Percentiles rank a stretch among this genome's conserved stretches.
phyloP scores from a whole-genome alignment of 257 asterid species.

The Oldenlandia corymbosa region DNA sequence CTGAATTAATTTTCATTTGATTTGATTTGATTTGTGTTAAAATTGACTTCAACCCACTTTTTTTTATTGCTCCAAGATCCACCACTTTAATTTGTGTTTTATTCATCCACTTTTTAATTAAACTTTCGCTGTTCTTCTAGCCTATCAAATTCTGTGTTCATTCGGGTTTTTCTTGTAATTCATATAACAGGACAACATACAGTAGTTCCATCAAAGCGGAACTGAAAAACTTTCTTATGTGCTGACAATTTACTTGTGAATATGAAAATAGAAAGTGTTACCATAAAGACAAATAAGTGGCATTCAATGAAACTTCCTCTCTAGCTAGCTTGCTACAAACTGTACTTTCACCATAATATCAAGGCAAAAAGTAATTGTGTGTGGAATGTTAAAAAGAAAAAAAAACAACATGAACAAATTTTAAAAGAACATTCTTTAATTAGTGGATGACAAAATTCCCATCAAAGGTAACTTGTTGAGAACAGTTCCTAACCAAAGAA shows the following conservation, averaged over 20 bases:
- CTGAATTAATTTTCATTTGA: too few relatives aligned
- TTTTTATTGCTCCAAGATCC: not conserved
- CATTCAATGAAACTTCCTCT: constrained; percentile 13
- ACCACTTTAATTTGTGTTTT: not conserved
- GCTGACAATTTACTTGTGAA: too few relatives aligned
- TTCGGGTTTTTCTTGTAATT: not conserved
- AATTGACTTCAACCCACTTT: not conserved
- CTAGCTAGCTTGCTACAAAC: not conserved
- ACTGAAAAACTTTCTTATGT: not conserved
- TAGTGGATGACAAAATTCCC: constrained; percentile 27
- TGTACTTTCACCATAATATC: not conserved
- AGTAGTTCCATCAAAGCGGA: not conserved
- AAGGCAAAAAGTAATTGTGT: constrained; percentile 1
- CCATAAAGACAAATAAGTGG: too few relatives aligned
- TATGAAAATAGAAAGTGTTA: too few relatives aligned
- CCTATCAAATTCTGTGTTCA: not conserved
- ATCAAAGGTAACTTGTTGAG: constrained; percentile 20
- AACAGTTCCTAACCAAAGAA: constrained; percentile 12
- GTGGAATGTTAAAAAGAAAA: too few relatives aligned
- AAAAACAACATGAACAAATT: not conserved
- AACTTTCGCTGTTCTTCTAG: not conserved
- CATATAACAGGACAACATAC: constrained; percentile 1
- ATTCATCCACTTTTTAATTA: not conserved
- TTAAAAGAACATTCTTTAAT: not conserved
- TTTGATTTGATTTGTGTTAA: not conserved